Evolutionary conservation across 176 grass and related monocot genomes (phyloP).

Genomic region (Cenchrus americanus): DNA sequence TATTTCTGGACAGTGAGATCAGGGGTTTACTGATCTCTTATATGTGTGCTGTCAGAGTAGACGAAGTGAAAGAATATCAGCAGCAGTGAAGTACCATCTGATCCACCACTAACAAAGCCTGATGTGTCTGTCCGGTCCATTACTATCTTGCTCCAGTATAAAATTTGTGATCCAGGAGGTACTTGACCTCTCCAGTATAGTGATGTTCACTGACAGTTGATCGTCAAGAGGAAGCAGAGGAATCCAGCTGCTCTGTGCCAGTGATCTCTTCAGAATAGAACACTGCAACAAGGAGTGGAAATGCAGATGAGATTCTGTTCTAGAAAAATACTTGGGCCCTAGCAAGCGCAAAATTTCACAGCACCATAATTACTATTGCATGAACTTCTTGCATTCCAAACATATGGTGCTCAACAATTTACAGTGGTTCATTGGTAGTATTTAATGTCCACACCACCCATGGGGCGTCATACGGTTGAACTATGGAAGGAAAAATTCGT

Average conservation of each 20-base stretch:
- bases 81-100: slow-evolving; percentile 41
- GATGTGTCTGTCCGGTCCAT: slow-evolving; percentile 78
- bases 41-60: slow-evolving; percentile 43
- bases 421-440: not conserved
- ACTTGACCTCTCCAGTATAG: slow-evolving; percentile 17
- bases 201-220: slow-evolving; percentile 1
- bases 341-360: not conserved
- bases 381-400: not conserved
- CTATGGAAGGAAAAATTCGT: not conserved
- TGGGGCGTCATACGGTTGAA: not conserved
- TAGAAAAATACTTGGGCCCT: not conserved
- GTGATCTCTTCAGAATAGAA: slow-evolving; percentile 26
- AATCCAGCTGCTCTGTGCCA: slow-evolving; percentile 14
- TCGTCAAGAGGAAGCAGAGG: slow-evolving; percentile 22
- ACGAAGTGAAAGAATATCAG: slow-evolving; percentile 70
- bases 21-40: slow-evolving; percentile 26
- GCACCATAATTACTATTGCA: not conserved
- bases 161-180: not conserved
- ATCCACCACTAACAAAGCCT: slow-evolving; percentile 77
- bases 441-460: not conserved
- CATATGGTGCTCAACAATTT: not conserved
- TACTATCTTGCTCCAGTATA: slow-evolving; percentile 21
- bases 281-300: slow-evolving; percentile 23
- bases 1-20: slow-evolving; percentile 19
- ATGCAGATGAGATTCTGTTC: not conserved